Evolutionary conservation across 371 early-diverging fungal species (phyloP).

Genomic region (Rhizopus stolonifer): DNA sequence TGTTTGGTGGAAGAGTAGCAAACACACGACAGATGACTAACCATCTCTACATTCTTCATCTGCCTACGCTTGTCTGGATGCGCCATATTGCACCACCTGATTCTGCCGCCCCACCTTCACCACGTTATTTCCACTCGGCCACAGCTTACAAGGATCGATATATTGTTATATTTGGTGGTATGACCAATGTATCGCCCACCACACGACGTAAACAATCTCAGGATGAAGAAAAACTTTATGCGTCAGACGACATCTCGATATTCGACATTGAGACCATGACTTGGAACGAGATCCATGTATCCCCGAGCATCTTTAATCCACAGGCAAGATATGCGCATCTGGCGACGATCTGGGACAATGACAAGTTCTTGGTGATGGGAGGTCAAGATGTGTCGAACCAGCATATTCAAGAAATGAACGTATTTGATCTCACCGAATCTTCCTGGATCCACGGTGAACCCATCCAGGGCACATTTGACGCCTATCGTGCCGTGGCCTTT

Average conservation of each 20-base stretch:
- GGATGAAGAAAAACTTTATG: slow-evolving; percentile 40
- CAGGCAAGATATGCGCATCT: slow-evolving; percentile 80
- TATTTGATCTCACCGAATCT: slow-evolving; percentile 63
- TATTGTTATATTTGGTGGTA: slow-evolving; percentile 65
- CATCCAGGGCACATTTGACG: slow-evolving; percentile 68
- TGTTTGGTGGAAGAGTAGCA: slow-evolving; percentile 77
- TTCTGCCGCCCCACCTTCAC: slow-evolving; percentile 48
- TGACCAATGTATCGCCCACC: slow-evolving; percentile 32
- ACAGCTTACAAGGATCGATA: slow-evolving; percentile 53
- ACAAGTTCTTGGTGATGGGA: slow-evolving; percentile 68
- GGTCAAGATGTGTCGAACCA: slow-evolving; percentile 78
- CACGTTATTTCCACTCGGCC: slow-evolving; percentile 80
- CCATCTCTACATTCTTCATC: slow-evolving; percentile 68
- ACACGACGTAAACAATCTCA: slow-evolving; percentile 4
- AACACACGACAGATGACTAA: slow-evolving; percentile 70
- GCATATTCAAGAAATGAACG: slow-evolving; percentile 75
- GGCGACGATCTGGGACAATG: slow-evolving; percentile 51
- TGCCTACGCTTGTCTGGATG: slow-evolving; percentile 65
- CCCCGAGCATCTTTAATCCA: slow-evolving; percentile 54
- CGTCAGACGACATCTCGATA: slow-evolving; percentile 68
- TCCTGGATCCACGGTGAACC: slow-evolving; percentile 65
- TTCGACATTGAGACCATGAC: slow-evolving; percentile 61
- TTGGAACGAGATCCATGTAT: slow-evolving; percentile 59
- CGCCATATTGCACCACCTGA: slow-evolving; percentile 47
- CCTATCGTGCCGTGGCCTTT: slow-evolving; percentile 71